phyloP scores from a whole-genome alignment of 2,329 filamentous ascomycete species.

The Pestalotiopsis sp. region DNA sequence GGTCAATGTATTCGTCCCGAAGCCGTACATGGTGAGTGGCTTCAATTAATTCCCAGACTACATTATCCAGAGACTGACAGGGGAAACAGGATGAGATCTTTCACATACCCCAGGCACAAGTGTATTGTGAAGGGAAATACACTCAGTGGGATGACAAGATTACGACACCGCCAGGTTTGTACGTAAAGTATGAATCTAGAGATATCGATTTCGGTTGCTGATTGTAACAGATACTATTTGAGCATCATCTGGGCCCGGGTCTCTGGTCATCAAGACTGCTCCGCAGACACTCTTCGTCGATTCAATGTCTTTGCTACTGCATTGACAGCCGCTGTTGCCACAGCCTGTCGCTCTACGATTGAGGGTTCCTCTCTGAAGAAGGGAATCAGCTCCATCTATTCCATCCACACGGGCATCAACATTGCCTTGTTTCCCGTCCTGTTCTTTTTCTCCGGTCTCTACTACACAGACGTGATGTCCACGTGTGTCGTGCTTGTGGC shows the following conservation, averaged over 20 bases:
- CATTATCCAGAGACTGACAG: neutral
- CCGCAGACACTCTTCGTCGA: constrained; percentile 44
- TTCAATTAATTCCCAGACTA: neutral
- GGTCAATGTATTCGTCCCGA: constrained; percentile 39
- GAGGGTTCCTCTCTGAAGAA: constrained; percentile 25
- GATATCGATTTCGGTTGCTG: neutral
- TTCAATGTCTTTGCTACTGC: constrained; percentile 49
- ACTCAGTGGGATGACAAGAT: constrained; percentile 92
- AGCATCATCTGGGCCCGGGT: constrained; percentile 42
- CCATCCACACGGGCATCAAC: constrained; percentile 71
- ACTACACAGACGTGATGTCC: constrained; percentile 91
- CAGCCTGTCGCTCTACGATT: constrained; percentile 52
- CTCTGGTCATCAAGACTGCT: constrained; percentile 33
- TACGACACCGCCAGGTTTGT: constrained; percentile 91
- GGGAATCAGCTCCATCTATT: constrained; percentile 37
- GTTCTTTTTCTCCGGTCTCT: constrained; percentile 95
- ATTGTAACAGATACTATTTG: constrained; percentile 32
- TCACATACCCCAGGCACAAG: constrained; percentile 88
- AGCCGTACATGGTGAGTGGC: neutral
- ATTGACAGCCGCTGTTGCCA: constrained; percentile 45
- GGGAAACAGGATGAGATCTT: constrained; percentile 76
- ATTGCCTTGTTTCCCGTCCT: constrained; percentile 83
- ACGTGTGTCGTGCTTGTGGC: constrained; percentile 73
- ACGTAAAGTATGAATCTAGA: constrained; percentile 31
- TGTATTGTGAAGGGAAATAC: constrained; percentile 78